Evolutionary conservation across 495 filamentous ascomycete genomes (phyloP), one percentile per base, ranked within the genome.

Genomic region (Pseudevernia furfuracea): DNA sequence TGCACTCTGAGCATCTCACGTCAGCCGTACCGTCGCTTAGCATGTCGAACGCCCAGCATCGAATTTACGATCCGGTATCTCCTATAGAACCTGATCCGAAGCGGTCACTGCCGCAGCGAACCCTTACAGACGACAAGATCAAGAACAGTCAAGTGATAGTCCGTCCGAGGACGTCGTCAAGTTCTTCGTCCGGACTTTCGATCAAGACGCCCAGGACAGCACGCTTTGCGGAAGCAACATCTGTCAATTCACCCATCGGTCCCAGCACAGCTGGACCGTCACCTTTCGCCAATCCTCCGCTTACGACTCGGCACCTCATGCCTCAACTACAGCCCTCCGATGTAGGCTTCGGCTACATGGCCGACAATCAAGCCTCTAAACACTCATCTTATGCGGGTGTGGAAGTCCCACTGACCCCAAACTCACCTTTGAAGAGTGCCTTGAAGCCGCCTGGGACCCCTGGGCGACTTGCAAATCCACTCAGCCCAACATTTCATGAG

Each of bases 271-370:
- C 70, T n/a, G 68, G 71, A 56, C 74, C 72, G 58, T 83, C 83
- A 8, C 90, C 90, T 2, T 94, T 95, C 71, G 84, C 83, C 53
- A 85, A 89, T 67, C 83, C 82, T 36, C 82, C 84, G 37, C 68
- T 68, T 15, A 79, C 81, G 56, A 79, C 81, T 58, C 76, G 80
- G 60, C 81, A 84, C 66, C 78, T 82, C 71, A 79, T 85, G 69
- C 80, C 81, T 63, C 81, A 87, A 67, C 75, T 86, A 52, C 86
- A 89, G 67, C 87, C 87, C 25, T 90, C 86, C 52, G 92, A 96
- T 77, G 84, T 96, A 61, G 92, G 92, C 63, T 96, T 96, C 75
- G 92, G 92, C 75, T 96, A 96, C 76, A 86, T 96, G 66, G 77
- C 83, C 61, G 78, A 83, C 37, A 82, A 80, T 59, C 76, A 81